Evolutionary conservation across 208 protist genomes (phyloP).

Genomic region (Porcisia hertigi): DNA sequence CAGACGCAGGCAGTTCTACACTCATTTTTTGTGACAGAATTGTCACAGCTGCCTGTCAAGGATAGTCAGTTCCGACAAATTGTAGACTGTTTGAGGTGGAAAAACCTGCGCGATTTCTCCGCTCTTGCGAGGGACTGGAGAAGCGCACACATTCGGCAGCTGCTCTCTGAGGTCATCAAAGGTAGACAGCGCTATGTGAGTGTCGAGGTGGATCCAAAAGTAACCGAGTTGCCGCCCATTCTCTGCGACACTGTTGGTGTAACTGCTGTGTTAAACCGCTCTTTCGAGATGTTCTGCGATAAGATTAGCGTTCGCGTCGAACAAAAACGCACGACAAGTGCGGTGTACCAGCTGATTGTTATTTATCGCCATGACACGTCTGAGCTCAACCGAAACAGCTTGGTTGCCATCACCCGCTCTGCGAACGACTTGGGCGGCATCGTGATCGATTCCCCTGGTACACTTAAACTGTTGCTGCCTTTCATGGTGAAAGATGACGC

Average conservation of each 20-base stretch:
- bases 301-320: slow-evolving; percentile 67
- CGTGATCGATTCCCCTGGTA: slow-evolving; percentile 46
- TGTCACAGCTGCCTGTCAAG: slow-evolving; percentile 38
- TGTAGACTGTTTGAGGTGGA: slow-evolving; percentile 58
- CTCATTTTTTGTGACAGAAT: slow-evolving; percentile 54
- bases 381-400: slow-evolving; percentile 31
- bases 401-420: slow-evolving; percentile 35
- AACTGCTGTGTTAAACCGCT: slow-evolving; percentile 36
- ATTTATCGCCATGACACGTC: slow-evolving; percentile 51
- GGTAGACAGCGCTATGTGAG: slow-evolving; percentile 45
- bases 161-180: slow-evolving; percentile 62
- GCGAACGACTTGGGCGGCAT: slow-evolving; percentile 58
- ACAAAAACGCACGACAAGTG: slow-evolving; percentile 51
- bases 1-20: slow-evolving; percentile 54
- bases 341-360: slow-evolving; percentile 56
- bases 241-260: slow-evolving; percentile 52
- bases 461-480: slow-evolving; percentile 41
- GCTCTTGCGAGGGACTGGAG: slow-evolving; percentile 46
- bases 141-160: slow-evolving; percentile 42
- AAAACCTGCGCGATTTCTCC: slow-evolving; percentile 58
- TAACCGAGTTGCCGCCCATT: slow-evolving; percentile 50
- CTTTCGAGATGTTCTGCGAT: slow-evolving; percentile 48
- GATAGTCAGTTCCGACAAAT: slow-evolving; percentile 48
- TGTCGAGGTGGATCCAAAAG: slow-evolving; percentile 54
- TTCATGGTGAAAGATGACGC: slow-evolving; percentile 58